phyloP scores from a whole-genome alignment of 805 yeast genomes.

The Zygotorulaspora danielsina region DNA sequence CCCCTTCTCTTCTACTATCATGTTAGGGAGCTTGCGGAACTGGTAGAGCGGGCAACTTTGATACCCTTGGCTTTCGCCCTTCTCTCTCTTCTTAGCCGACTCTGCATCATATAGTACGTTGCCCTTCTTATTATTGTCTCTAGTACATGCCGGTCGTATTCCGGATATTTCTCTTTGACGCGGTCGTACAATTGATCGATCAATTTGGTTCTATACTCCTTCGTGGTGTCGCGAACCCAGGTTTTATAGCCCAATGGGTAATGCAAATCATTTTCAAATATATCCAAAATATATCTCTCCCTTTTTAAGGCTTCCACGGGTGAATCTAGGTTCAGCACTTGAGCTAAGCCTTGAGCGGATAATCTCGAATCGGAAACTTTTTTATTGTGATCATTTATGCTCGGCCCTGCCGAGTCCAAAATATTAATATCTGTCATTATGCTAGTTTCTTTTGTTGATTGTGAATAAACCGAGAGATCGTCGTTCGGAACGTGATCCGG shows the following conservation, averaged over 20 bases:
- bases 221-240: slow-evolving; percentile 77
- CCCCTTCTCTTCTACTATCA: too few relatives aligned
- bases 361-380: slow-evolving; percentile 49
- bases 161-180: slow-evolving; percentile 46
- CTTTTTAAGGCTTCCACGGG: slow-evolving; percentile 52
- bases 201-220: slow-evolving; percentile 49
- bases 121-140: slow-evolving; percentile 79
- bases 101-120: slow-evolving; percentile 75
- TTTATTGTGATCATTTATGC: slow-evolving; percentile 11
- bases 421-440: not conserved
- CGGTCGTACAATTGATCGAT: slow-evolving; percentile 44
- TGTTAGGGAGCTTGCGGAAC: not conserved
- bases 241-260: slow-evolving; percentile 74
- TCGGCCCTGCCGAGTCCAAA: slow-evolving; percentile 2
- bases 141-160: slow-evolving; percentile 50
- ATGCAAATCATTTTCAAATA: slow-evolving; percentile 54
- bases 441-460: not conserved
- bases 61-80: slow-evolving; percentile 42
- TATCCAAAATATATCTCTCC: slow-evolving; percentile 49
- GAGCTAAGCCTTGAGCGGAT: slow-evolving; percentile 53
- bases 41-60: slow-evolving; percentile 7
- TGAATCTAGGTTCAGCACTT: slow-evolving; percentile 46
- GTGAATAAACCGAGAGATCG: not conserved
- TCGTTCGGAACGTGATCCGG: not conserved
- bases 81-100: slow-evolving; percentile 64